A percentile compares a stretch with the other conserved stretches of the same genome.
Conservation (phyloP, 345 rosid species). For the Odontarrhena argentea region DNA sequence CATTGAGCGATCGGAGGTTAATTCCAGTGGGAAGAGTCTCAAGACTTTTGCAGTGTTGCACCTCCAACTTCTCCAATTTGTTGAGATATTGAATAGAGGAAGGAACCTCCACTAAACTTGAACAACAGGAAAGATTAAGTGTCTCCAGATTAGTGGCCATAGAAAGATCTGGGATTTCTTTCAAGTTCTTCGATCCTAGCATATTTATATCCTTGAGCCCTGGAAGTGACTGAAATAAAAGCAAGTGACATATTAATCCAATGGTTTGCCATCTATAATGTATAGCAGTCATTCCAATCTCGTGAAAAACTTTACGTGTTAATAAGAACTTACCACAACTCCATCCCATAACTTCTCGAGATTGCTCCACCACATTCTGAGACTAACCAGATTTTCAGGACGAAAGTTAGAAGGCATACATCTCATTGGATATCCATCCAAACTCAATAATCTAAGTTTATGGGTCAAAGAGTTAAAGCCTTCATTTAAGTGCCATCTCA, state of each 20-base stretch:
- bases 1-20: no score
- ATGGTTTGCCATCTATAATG: neutral
- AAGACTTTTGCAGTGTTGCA: neutral
- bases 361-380: no score
- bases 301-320: no score
- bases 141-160: neutral
- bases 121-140: neutral
- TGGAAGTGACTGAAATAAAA: neutral
- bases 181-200: no score
- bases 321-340: neutral
- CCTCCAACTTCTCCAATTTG: neutral
- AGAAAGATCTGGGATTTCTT: conserved; percentile 5
- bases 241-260: neutral
- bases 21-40: no score
- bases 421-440: conserved; percentile 11
- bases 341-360: no score
- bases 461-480: no score
- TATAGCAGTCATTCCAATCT: no score
- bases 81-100: neutral
- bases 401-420: no score
- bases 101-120: neutral
- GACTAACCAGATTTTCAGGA: no score
- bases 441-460: conserved; percentile 4
- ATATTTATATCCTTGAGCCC: neutral
- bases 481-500: no score